Conservation (phyloP, 2,329 filamentous ascomycete species). For the Trichoderma harzianum region DNA sequence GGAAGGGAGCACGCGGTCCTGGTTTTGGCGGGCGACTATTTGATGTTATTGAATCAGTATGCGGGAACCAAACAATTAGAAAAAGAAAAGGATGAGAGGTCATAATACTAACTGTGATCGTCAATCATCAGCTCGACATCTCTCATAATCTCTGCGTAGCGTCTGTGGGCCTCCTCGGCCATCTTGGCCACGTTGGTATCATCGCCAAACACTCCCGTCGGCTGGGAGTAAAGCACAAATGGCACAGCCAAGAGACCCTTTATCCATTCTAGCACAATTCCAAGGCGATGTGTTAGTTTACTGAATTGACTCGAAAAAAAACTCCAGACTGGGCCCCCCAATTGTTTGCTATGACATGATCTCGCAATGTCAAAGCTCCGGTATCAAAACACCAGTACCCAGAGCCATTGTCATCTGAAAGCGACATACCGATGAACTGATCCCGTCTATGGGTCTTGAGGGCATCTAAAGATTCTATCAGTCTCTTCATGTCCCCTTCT, state of each 20-base stretch:
- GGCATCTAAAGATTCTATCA: slow-evolving; percentile 45
- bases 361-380: neutral
- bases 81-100: neutral
- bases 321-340: neutral
- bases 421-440: slow-evolving; percentile 69
- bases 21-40: slow-evolving; percentile 67
- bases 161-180: slow-evolving; percentile 74
- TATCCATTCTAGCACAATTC: slow-evolving; percentile 71
- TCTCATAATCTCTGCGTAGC: slow-evolving; percentile 92
- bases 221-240: slow-evolving; percentile 94
- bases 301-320: neutral
- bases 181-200: slow-evolving; percentile 65
- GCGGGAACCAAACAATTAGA: no score
- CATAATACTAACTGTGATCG: slow-evolving; percentile 68
- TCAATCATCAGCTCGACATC: slow-evolving; percentile 90
- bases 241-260: slow-evolving; percentile 91
- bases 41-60: slow-evolving; percentile 3
- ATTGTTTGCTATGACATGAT: neutral
- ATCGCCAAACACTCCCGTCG: slow-evolving; percentile 78
- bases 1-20: slow-evolving; percentile 65
- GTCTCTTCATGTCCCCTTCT: neutral
- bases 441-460: slow-evolving; percentile 84
- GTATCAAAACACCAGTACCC: neutral
- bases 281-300: neutral
- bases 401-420: neutral